Base-by-base conservation (phyloP, 805 yeast genomes). In the Saccharomycopsis amapae region DNA sequence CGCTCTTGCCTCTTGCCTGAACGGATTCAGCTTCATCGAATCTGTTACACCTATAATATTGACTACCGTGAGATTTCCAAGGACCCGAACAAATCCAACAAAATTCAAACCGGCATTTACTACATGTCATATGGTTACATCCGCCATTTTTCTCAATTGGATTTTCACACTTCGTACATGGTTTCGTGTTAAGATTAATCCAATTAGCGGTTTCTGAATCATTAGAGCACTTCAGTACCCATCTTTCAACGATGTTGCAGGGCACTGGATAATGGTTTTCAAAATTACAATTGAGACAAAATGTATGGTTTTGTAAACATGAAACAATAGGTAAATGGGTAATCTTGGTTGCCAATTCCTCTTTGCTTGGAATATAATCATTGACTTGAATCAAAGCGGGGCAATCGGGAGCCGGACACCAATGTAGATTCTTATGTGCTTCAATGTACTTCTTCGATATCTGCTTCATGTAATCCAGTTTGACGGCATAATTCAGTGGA, bases 91-190 rank as follows among this genome's bases (percentile, higher is more conserved):
- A 93, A 33, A 89, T 78, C 98, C 98, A 93, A 62, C 98, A 93
- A 59, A 88, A 93, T 59, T 89, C 85, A 60, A 76, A 64, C 10
- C 61, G 58, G 62, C 98, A 93, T 48, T 78, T 80, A 3, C 75
- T 68, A 62, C 98, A 93, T 1, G 79, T 73, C 96, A 93, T 90
- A 64, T 93, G 98, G 63, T 90, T 90, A 65, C 98, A 93, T 0
- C 98, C 98, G 19, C 97, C 97, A 59, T 84, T 84, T 57, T 90
- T 88, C 59, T 93, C 97, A 52, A 90, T 93, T 24, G 78, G 68
- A 1, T 87, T 67, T 7, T 67, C 66, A 66, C 98, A 93, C 57
- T 76, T 76, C 0, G 96, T 95, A 62, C 98, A 93, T 38, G 76
- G 75, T 55, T 86, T 81, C 1, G 98, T 87, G 60, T 90, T 81